These are phyloP conservation scores for Cordyceps militaris DNA, from an alignment of 2,329 filamentous ascomycete species.

Conservation along the genomic window DNA sequence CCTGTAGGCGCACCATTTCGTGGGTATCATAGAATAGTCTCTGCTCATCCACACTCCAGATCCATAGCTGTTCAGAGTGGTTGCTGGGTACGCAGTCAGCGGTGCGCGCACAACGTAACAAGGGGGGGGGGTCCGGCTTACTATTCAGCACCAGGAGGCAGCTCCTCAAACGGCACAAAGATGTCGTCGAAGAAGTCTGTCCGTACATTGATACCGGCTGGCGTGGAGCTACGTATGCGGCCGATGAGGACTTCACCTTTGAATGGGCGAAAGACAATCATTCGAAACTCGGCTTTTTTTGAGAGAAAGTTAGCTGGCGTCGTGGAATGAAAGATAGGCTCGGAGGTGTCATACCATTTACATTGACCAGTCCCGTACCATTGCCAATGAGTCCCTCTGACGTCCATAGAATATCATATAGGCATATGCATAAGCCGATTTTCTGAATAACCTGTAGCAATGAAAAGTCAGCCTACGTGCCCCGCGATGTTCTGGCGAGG, in stretches of 20 bases:
- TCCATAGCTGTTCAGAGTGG: constrained; percentile 70
- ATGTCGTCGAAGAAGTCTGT: constrained; percentile 95
- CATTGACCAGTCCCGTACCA: constrained; percentile 84
- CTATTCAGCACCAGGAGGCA: constrained; percentile 73
- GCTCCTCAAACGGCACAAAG: constrained; percentile 64
- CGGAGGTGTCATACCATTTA: constrained; percentile 59
- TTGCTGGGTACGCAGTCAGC: constrained; percentile 43
- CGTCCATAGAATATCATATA: constrained; percentile 83
- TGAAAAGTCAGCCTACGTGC: constrained; percentile 4
- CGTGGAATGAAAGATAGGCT: background rate
- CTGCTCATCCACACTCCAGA: constrained; percentile 66
- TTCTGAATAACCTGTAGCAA: constrained; percentile 70
- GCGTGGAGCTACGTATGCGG: constrained; percentile 68
- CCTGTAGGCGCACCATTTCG: constrained; percentile 79
- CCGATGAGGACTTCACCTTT: constrained; percentile 88
- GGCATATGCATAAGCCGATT: constrained; percentile 84
- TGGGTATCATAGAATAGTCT: constrained; percentile 83
- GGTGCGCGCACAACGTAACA: background rate
- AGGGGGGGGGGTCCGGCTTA: constrained; percentile 35
- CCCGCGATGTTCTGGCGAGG: no score
- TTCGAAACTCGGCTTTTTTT: constrained; percentile 72
- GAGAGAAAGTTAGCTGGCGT: background rate
- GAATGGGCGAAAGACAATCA: constrained; percentile 92
- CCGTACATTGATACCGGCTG: constrained; percentile 67
- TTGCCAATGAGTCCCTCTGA: constrained; percentile 93